Evolutionary conservation across 306 rosid genomes (phyloP), one percentile per base, ranked within the genome.

Genomic region (Quillaja saponaria): DNA sequence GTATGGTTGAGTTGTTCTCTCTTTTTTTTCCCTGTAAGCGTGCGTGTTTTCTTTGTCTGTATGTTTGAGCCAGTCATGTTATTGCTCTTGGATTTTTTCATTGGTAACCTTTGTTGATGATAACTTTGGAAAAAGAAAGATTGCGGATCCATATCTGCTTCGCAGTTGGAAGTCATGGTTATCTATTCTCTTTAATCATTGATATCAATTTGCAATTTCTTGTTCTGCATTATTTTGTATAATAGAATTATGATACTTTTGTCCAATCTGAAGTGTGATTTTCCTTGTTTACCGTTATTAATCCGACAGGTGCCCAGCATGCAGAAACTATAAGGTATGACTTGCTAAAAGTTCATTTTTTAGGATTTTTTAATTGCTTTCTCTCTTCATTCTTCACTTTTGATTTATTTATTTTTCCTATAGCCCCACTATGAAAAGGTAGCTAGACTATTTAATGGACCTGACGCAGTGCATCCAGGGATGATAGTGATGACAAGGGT

Each of bases 371-470:
- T 61, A 55, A 60, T 15, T 8, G 16, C 42, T 57, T 47, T 16
- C 15, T 46, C 16, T 51, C 66, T 49, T 70, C 39, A 21, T 68
- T 53, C 68, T 71, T 42, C 33, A 41, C 51, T 58, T 21, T 60
- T 17, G 47, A 66, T 58, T 53, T 67, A n/a, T n/a, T n/a, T n/a
- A n/a, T n/a, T 12, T 37, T 55, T 48, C 63, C 13, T 70, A 78
- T 85, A 92, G 99, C 94, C 95, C 35, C 95, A 92, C 21, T 92
- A 86, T 38, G 99, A 92, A 76, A 92, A 78, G 79, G 96, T 92
- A 28, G 99, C 99, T 1, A 86, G 87, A 88, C 88, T 92, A 76
- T 92, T 92, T 71, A 92, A 89, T 76, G 99, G 99, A 68, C 91
- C 94, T 9, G 80, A 79, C 67, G 96, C 96, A 48, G 96, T 87